Percentiles rank a stretch among this genome's conserved stretches.
Conservation (phyloP, 371 early-diverging fungal genomes). For the Syncephalastrum racemosum region DNA sequence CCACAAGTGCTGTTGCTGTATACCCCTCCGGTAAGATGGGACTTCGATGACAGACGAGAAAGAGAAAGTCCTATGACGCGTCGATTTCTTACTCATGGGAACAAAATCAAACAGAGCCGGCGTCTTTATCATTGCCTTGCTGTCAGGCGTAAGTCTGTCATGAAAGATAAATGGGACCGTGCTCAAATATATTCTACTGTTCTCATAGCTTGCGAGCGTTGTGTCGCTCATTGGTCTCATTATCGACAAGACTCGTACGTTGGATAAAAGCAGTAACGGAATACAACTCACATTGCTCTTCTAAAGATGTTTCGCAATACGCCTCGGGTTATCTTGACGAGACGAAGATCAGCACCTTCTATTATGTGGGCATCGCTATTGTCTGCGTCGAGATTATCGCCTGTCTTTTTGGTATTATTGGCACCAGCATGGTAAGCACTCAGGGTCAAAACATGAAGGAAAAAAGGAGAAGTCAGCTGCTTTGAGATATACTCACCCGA, state of each 20-base stretch:
- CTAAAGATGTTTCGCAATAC: slow-evolving; percentile 1
- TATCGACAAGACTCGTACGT: slow-evolving; percentile 4
- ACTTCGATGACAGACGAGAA: neutral
- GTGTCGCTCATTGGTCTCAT: slow-evolving; percentile 4
- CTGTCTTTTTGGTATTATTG: slow-evolving; percentile 18
- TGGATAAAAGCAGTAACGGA: neutral
- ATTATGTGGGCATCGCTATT: slow-evolving; percentile 6
- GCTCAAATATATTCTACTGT: neutral
- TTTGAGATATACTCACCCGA: neutral
- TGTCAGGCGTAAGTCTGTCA: slow-evolving; percentile 9
- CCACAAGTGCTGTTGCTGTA: slow-evolving; percentile 19
- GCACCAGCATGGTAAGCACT: slow-evolving; percentile 9
- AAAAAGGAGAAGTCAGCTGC: neutral
- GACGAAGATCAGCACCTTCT: slow-evolving; percentile 1
- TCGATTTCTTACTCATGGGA: too few relatives aligned
- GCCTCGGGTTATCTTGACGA: neutral
- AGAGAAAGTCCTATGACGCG: neutral
- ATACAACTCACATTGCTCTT: neutral
- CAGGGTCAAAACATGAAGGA: too few relatives aligned
- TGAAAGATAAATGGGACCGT: neutral
- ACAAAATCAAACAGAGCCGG: slow-evolving; percentile 5
- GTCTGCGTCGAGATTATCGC: neutral
- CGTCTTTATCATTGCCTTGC: slow-evolving; percentile 18
- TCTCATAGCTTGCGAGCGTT: slow-evolving; percentile 1
- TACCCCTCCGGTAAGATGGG: slow-evolving; percentile 11